These are phyloP conservation scores for Rehmannia glutinosa DNA, from an alignment of 257 asterid species.

Conservation along the genomic window DNA sequence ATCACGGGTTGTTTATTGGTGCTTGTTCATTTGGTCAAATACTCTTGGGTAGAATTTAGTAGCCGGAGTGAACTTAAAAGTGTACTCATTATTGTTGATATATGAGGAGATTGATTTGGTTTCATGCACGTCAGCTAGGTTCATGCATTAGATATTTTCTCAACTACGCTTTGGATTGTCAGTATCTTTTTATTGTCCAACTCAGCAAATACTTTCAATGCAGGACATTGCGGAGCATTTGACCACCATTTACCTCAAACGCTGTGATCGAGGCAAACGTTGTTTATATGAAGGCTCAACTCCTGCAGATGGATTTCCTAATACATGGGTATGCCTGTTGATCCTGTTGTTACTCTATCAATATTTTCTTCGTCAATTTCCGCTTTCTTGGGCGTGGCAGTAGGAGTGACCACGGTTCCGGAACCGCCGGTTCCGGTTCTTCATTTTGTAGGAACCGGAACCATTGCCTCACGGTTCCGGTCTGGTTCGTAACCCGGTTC, in stretches of 20 bases:
- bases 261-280: constrained; percentile 89
- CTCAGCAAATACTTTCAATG: constrained; percentile 7
- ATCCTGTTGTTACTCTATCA: background rate
- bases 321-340: constrained; percentile 43
- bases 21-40: too few species aligned
- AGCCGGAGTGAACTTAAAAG: too few species aligned
- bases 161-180: background rate
- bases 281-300: constrained; percentile 94
- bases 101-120: background rate
- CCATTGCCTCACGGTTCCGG: too few species aligned
- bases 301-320: constrained; percentile 81
- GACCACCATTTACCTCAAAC: constrained; percentile 77
- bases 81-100: too few species aligned
- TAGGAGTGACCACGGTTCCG: too few species aligned
- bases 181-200: background rate
- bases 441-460: too few species aligned
- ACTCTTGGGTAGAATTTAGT: too few species aligned
- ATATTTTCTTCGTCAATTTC: background rate
- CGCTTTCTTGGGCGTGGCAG: background rate
- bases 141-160: background rate
- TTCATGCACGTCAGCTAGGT: background rate
- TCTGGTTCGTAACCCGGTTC: too few species aligned
- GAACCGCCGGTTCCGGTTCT: too few species aligned
- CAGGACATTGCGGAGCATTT: constrained; percentile 99
- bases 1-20: too few species aligned